A percentile compares a stretch with the other conserved stretches of the same genome.
These are phyloP conservation scores for Calonectria pauciramosa DNA, from an alignment of 2,329 filamentous ascomycete genomes.

Conservation along the genomic window DNA sequence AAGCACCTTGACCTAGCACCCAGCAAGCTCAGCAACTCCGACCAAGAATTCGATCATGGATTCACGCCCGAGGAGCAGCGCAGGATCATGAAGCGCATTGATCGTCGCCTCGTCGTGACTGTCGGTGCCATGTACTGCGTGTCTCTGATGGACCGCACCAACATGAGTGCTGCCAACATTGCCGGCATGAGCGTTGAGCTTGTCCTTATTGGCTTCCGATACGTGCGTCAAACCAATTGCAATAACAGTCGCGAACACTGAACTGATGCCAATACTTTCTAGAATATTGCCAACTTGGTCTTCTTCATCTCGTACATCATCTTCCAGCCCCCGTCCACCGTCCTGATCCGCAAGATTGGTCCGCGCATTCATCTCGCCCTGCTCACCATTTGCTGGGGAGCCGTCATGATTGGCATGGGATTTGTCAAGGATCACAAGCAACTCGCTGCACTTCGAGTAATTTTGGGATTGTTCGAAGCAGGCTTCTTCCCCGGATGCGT, in stretches of 20 bases:
- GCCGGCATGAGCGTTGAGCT: constrained; percentile 72
- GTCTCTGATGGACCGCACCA: constrained; percentile 84
- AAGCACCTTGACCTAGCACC: constrained; percentile 42
- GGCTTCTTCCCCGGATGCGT: constrained; percentile 80
- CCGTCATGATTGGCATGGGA: constrained; percentile 75
- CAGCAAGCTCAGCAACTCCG: constrained; percentile 42
- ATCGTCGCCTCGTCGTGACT: constrained; percentile 73
- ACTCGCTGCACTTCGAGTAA: constrained; percentile 67
- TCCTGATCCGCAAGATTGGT: constrained; percentile 77
- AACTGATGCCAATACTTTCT: constrained; percentile 19
- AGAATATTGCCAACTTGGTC: constrained; percentile 77
- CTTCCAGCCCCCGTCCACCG: constrained; percentile 79
- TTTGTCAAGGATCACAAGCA: constrained; percentile 67
- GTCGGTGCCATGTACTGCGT: constrained; percentile 80
- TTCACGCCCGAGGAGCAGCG: constrained; percentile 74
- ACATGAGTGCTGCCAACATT: constrained; percentile 79
- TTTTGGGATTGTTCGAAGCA: constrained; percentile 77
- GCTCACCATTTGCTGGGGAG: constrained; percentile 72
- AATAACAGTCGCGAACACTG: background rate
- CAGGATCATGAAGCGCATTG: constrained; percentile 77
- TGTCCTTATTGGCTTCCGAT: constrained; percentile 59
- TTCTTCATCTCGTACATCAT: constrained; percentile 82
- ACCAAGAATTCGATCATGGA: constrained; percentile 52
- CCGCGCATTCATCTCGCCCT: constrained; percentile 67
- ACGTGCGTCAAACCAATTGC: constrained; percentile 50